Evolutionary conservation across 169 alveolate genomes (phyloP).

Genomic region (Cryptosporidium parvum): DNA sequence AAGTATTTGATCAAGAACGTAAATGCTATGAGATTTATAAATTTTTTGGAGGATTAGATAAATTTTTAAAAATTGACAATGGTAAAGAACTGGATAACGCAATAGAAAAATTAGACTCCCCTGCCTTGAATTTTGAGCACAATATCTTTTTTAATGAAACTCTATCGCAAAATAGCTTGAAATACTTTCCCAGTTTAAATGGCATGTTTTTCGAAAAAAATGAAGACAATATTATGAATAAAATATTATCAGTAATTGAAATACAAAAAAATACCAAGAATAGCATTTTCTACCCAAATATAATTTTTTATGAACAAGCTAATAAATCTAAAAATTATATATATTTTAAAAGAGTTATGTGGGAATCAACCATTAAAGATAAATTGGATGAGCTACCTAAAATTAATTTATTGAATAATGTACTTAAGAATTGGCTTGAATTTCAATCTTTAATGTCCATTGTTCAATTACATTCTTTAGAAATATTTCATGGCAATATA

Average conservation of each 20-base stretch:
- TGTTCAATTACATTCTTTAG: slow-evolving; percentile 77
- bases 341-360: slow-evolving; percentile 15
- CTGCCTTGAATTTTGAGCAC: neutral
- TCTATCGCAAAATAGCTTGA: neutral
- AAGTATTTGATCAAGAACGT: slow-evolving; percentile 20
- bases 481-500: slow-evolving; percentile 79
- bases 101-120: neutral
- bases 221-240: neutral
- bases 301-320: slow-evolving; percentile 4
- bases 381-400: neutral
- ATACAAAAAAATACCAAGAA: neutral
- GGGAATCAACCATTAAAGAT: slow-evolving; percentile 36
- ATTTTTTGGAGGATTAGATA: slow-evolving; percentile 39
- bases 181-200: slow-evolving; percentile 54
- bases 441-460: slow-evolving; percentile 77
- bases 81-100: neutral
- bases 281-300: slow-evolving; percentile 23
- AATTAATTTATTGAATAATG: neutral
- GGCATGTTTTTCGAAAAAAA: neutral
- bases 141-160: slow-evolving; percentile 2
- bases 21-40: slow-evolving; percentile 17
- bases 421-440: slow-evolving; percentile 30
- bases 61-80: neutral
- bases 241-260: neutral
- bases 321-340: neutral